These are phyloP conservation scores for Tuber melanosporum DNA, from an alignment of 495 filamentous ascomycete species.

Conservation along the genomic window DNA sequence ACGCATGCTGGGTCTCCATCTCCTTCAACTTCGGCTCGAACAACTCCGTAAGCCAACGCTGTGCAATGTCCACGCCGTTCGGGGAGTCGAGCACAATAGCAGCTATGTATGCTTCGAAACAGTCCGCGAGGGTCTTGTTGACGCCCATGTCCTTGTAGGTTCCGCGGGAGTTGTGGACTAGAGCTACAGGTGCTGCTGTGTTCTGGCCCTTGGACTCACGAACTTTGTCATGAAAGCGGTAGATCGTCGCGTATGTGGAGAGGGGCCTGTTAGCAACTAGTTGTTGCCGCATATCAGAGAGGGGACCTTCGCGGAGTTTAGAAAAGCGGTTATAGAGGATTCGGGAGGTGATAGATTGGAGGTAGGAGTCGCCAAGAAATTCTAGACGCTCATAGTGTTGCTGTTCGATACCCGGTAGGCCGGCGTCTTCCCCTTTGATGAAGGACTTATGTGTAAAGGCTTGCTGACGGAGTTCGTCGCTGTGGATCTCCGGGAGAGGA, in stretches of 20 bases:
- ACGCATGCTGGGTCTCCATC: conserved; percentile 22
- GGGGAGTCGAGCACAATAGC: conserved; percentile 34
- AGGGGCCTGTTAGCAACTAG: conserved; percentile 40
- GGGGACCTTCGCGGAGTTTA: conserved; percentile 30
- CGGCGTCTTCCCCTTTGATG: conserved; percentile 35
- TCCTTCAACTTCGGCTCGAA: conserved; percentile 38
- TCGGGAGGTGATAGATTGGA: conserved; percentile 54
- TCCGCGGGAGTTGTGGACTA: neutral
- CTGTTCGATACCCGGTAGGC: conserved; percentile 25
- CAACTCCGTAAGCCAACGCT: conserved; percentile 28
- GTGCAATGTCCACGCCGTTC: conserved; percentile 19
- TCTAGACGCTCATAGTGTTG: conserved; percentile 52
- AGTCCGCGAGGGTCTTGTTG: conserved; percentile 38
- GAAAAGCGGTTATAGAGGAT: conserved; percentile 47
- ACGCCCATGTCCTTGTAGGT: conserved; percentile 9
- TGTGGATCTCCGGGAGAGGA: conserved; percentile 30
- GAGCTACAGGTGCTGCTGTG: conserved; percentile 16
- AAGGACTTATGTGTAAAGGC: conserved; percentile 39
- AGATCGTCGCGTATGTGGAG: conserved; percentile 31
- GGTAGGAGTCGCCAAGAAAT: conserved; percentile 57
- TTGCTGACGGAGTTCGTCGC: conserved; percentile 29
- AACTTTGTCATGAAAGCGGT: conserved; percentile 31
- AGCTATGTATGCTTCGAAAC: conserved; percentile 41
- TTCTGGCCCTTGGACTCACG: conserved; percentile 31
- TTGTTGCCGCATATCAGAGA: conserved; percentile 40